phyloP scores from a whole-genome alignment of 2,329 filamentous ascomycete genomes.

The Scedosporium aurantiacum region DNA sequence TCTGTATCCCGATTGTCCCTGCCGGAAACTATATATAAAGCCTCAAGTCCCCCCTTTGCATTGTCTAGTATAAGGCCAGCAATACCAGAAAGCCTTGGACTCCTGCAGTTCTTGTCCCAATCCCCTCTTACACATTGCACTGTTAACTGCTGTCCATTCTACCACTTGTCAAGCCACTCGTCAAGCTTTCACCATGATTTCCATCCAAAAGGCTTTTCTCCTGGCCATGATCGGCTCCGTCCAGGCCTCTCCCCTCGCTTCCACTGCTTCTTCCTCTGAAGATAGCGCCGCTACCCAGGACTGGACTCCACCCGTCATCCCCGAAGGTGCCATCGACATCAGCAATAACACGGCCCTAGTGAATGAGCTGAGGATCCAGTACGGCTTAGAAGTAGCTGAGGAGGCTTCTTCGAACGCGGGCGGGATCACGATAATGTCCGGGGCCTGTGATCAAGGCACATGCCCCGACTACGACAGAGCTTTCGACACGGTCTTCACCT shows the following conservation, averaged over 20 bases:
- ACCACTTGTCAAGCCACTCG: not conserved
- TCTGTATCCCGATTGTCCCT: no score
- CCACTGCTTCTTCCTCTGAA: not conserved
- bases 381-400: not conserved
- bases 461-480: conserved; percentile 7
- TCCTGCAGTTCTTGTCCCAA: not conserved
- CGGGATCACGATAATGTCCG: not conserved
- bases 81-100: no score
- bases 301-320: not conserved
- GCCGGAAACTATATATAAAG: not conserved
- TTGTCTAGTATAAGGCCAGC: no score
- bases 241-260: not conserved
- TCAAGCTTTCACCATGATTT: not conserved
- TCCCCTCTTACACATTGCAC: not conserved
- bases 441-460: conserved; percentile 7
- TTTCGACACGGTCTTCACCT: conserved; percentile 10
- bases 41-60: not conserved
- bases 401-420: not conserved
- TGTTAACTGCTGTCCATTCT: not conserved
- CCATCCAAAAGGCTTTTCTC: not conserved
- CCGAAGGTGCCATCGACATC: not conserved
- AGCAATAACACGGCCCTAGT: not conserved
- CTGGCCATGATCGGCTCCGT: not conserved
- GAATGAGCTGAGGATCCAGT: not conserved
- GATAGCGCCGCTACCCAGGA: not conserved